These are phyloP conservation scores for Diutina sp. DNA, from an alignment of 1,139 yeast species.

Conservation along the genomic window DNA sequence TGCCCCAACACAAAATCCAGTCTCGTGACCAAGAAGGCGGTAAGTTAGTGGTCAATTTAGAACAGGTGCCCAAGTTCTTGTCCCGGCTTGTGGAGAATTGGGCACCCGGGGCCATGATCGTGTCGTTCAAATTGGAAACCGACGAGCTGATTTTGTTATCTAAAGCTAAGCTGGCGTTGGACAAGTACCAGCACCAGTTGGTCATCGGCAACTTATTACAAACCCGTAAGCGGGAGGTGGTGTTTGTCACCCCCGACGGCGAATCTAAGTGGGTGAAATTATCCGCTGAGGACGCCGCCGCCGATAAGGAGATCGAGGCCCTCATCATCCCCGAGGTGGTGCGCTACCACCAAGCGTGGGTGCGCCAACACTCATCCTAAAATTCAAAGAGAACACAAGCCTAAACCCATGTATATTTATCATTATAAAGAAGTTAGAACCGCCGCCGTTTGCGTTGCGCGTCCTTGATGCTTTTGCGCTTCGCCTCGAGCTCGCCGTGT, in stretches of 20 bases:
- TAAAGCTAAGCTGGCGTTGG: conserved; percentile 70
- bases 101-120: conserved; percentile 94
- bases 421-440: neutral
- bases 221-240: conserved; percentile 78
- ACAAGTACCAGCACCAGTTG: conserved; percentile 79
- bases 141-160: conserved; percentile 56
- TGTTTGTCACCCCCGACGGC: conserved; percentile 54
- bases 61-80: conserved; percentile 92
- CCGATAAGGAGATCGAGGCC: conserved; percentile 51
- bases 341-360: conserved; percentile 47
- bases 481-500: conserved; percentile 64
- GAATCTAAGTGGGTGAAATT: conserved; percentile 40
- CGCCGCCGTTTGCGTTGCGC: neutral
- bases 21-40: conserved; percentile 51
- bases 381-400: too few species aligned
- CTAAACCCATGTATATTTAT: neutral
- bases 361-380: conserved; percentile 34
- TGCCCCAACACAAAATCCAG: conserved; percentile 92
- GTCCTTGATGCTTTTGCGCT: conserved; percentile 6
- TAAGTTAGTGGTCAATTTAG: conserved; percentile 69
- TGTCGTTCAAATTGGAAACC: conserved; percentile 90
- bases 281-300: conserved; percentile 22
- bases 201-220: conserved; percentile 92
- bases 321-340: conserved; percentile 69
- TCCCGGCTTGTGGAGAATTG: conserved; percentile 80